Conservation (phyloP, 225 moss, liverwort and hornwort species). For the Asterella californica region DNA sequence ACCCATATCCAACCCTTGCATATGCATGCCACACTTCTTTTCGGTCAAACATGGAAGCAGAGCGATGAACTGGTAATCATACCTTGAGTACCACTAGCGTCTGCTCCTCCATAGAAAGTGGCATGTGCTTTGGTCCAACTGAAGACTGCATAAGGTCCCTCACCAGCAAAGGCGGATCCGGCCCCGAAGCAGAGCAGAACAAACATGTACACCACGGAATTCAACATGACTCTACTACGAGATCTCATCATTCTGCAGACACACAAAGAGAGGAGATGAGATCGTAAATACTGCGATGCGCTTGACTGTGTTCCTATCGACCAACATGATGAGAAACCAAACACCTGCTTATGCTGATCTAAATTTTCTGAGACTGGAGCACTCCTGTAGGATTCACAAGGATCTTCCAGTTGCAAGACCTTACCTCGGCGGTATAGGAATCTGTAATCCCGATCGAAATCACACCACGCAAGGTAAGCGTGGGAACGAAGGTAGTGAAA, state of each 20-base stretch:
- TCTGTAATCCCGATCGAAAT: neutral
- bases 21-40: neutral
- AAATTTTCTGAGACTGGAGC: neutral
- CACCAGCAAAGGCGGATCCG: slow-evolving; percentile 5
- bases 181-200: slow-evolving; percentile 4
- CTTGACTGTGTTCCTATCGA: neutral
- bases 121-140: slow-evolving; percentile 15
- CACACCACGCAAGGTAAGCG: neutral
- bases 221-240: slow-evolving; percentile 3
- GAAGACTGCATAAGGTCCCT: slow-evolving; percentile 21
- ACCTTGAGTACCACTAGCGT: slow-evolving; percentile 23
- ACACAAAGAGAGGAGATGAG: neutral
- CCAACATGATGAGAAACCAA: too few relatives aligned
- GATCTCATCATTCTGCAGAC: slow-evolving; percentile 1
- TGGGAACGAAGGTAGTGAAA: neutral
- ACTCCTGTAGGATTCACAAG: neutral
- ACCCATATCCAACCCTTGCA: neutral
- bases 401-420: too few relatives aligned
- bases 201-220: neutral
- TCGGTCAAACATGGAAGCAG: neutral
- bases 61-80: neutral
- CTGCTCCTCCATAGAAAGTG: slow-evolving; percentile 23
- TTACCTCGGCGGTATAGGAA: neutral
- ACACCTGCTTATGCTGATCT: neutral
- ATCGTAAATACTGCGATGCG: neutral